Evolutionary conservation across 208 protist genomes (phyloP), one percentile per base, ranked within the genome.

Genomic region (Leishmania guyanensis): DNA sequence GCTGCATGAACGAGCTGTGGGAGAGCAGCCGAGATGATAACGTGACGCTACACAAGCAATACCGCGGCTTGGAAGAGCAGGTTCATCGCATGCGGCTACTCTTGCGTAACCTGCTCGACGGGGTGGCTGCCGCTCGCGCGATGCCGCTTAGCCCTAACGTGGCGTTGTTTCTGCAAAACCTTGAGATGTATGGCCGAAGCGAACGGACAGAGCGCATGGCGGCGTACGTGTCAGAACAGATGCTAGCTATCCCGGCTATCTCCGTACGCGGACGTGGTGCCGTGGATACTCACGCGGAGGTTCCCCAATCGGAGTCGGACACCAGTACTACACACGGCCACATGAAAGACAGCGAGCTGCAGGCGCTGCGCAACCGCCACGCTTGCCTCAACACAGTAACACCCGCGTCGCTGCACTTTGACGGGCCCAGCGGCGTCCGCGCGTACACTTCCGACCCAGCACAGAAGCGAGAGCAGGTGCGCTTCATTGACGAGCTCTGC

Each of bases 161-260:
- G 43, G 84, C 81, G 51, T 75, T 77, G 39, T 97, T 94, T 71
- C 80, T 98, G 51, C 93, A 95, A 43, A 86, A 84, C 53, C 78
- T 98, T 9, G 93, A 98, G 85, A 79, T 97, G 48, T 91, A 95
- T 77, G 92, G 88, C 9, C 88, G 92, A 5, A 95, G 89, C 70
- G 92, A 92, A 72, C 94, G 89, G 75, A 91, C 82, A 22, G 78
- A 90, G n/a, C 81, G 83, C 50, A 80, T 97, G 58, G 78, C 86
- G 22, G 81, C 87, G 22, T 88, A 91, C 68, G 91, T 97, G 48
- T 86, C 84, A 26, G 77, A 97, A 43, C 84, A 86, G 12, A 83
- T 98, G 53, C 75, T 94, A 6, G 81, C 74, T 12, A 77, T 77
- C 56, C 36, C 74, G 2, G 20, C 39, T 20, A 8, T 9, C 56